Evolutionary conservation across 805 yeast species (phyloP), one percentile per base, ranked within the genome.

Genomic region (Kurtzmaniella fragi): DNA sequence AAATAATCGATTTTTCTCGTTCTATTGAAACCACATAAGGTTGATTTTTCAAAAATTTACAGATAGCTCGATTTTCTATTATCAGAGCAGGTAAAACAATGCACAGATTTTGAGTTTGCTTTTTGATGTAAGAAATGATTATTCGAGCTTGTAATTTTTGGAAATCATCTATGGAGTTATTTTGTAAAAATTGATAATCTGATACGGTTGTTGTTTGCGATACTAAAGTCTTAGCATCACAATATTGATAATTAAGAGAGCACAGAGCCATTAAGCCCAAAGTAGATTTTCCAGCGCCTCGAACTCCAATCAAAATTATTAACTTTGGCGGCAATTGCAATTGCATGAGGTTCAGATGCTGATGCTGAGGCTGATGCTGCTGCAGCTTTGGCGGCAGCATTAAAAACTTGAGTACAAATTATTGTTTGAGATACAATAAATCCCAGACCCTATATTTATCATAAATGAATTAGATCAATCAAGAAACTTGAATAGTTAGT

Each of bases 271-370:
- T 47, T 20, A 49, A 42, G 4, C 48, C 50, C 16, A 49, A 38
- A 4, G 50, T 49, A 13, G 52, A 46, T 34, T 46, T 49, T 7
- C 53, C 53, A 12, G 43, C 49, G 3, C 53, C 53, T 31, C 53
- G 42, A 10, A 47, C 41, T 9, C 53, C 53, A 3, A 45, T 42
- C 10, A 49, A 37, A 9, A 48, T 42, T 15, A 46, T 37, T 12
- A 28, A 30, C 10, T 28, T 28, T 3, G 37, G 26, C 31, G 25
- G 7, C 8, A 20, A 20, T 20, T 20, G 25, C 8, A 8, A 20
- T 20, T 20, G 25, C 25, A 20, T 20, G 8, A 20, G 25, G 8
- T 8, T 20, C 8, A n/a, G n/a, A n/a, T n/a, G n/a, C n/a, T n/a
- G n/a, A n/a, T n/a, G n/a, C n/a, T n/a, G n/a, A n/a, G n/a, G n/a